Evolutionary conservation across 2,329 filamentous ascomycete genomes (phyloP), one percentile per base, ranked within the genome.

Genomic region (Fusarium napiforme): DNA sequence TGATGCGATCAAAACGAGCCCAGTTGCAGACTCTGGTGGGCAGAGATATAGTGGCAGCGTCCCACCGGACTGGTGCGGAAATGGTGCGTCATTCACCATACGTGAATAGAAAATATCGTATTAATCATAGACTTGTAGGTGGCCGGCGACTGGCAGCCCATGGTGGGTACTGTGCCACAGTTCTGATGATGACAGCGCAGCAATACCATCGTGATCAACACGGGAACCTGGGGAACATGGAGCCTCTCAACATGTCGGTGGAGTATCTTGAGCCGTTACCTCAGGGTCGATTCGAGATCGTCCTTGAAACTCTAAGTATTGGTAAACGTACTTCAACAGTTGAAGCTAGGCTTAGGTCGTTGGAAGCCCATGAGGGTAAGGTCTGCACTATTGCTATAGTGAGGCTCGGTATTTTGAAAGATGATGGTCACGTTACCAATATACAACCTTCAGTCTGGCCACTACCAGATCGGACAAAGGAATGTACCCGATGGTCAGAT

Each of bases 91-190:
- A 9, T 5, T 28, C 18, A 4, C 2, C 12, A 19, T 12, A 2
- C 18, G 37, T 37, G 2, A 36, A 16, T 36, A 3, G 3, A 11
- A 0, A 21, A 16, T 1, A 15, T 23, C 4, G 7, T 5, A 6
- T 19, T 21, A 52, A 37, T 52, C 9, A 26, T 16, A 14, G 7
- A 9, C 8, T 37, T 52, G 3, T 11, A 53, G 49, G 49, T 8
- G 23, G 49, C 0, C 49, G 49, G 18, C 49, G 49, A 26, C 23
- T 26, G 18, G 49, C 49, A 37, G 49, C 49, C 9, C 49, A 53
- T 4, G 49, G 49, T 7, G 49, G 49, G 18, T 53, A 53, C 16
- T 53, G 49, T 16, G 49, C 49, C 7, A 53, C 49, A 16, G 49
- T 37, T 37, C 7, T 53, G 23, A 53, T 53, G 49, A 37, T 28